These are phyloP conservation scores for Sarocladium kiliense DNA, from an alignment of 2,329 filamentous ascomycete genomes.

Conservation along the genomic window DNA sequence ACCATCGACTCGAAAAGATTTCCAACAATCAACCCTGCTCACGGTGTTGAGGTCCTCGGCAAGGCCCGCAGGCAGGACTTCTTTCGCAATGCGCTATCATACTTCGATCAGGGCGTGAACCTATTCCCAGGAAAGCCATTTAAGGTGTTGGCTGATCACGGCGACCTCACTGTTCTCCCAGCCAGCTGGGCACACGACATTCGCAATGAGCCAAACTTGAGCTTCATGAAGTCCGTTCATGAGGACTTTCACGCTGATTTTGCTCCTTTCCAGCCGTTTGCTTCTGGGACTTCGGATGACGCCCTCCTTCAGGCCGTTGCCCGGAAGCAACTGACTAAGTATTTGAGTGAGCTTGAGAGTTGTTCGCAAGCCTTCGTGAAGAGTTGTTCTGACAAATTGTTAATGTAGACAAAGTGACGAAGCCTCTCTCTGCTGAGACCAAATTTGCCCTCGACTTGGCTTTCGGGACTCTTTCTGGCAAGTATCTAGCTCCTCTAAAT, in stretches of 20 bases:
- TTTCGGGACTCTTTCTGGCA: background rate
- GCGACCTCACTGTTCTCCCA: slow-evolving; percentile 16
- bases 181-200: slow-evolving; percentile 15
- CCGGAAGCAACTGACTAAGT: slow-evolving; percentile 7
- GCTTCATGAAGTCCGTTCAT: slow-evolving; percentile 12
- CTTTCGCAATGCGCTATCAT: background rate
- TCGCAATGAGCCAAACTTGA: slow-evolving; percentile 16
- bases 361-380: background rate
- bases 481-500: background rate
- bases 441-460: background rate
- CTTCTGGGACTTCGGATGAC: background rate
- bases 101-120: background rate
- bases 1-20: background rate
- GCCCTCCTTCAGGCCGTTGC: slow-evolving; percentile 4
- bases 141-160: slow-evolving; percentile 15
- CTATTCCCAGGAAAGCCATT: slow-evolving; percentile 11
- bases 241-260: slow-evolving; percentile 8
- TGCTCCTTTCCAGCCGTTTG: slow-evolving; percentile 2
- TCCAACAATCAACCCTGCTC: slow-evolving; percentile 5
- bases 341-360: background rate
- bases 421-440: slow-evolving; percentile 6
- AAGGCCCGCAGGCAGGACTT: slow-evolving; percentile 1
- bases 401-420: slow-evolving; percentile 3
- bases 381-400: background rate
- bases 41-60: slow-evolving; percentile 1